phyloP scores from a whole-genome alignment of 345 rosid genomes.

The Eucalyptus victrix region DNA sequence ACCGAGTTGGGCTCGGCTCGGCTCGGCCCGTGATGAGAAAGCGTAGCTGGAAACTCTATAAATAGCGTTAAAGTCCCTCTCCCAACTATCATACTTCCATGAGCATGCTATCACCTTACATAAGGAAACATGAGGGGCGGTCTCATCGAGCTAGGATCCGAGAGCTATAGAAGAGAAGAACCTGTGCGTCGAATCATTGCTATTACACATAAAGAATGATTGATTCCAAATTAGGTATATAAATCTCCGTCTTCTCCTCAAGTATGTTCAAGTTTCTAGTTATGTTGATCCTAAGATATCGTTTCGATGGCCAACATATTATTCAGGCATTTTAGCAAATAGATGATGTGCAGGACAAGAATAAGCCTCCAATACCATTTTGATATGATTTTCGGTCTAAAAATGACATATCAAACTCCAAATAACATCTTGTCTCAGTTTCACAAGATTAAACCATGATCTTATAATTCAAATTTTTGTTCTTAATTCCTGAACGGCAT shows the following conservation, averaged over 20 bases:
- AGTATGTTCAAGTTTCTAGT: too few relatives aligned
- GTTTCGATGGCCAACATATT: fast-evolving
- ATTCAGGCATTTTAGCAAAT: too few relatives aligned
- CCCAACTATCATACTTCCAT: too few relatives aligned
- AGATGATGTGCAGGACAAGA: fast-evolving
- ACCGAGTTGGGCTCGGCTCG: fast-evolving
- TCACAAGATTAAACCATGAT: fast-evolving
- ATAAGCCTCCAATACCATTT: fast-evolving
- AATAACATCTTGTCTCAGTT: too few relatives aligned
- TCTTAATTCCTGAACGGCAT: fast-evolving
- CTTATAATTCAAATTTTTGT: too few relatives aligned
- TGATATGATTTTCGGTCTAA: too few relatives aligned
- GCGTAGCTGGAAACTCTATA: fast-evolving
- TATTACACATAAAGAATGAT: fast-evolving
- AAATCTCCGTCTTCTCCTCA: fast-evolving
- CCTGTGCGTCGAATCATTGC: fast-evolving
- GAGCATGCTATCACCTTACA: too few relatives aligned
- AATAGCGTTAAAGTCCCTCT: fast-evolving
- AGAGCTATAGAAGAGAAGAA: too few relatives aligned
- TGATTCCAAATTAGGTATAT: fast-evolving
- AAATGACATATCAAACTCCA: too few relatives aligned
- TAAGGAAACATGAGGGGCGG: fast-evolving
- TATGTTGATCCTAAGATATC: too few relatives aligned
- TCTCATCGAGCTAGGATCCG: fast-evolving
- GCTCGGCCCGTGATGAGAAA: fast-evolving